phyloP scores from a whole-genome alignment of 352 stramenopile species.

The Pythium volutum region DNA sequence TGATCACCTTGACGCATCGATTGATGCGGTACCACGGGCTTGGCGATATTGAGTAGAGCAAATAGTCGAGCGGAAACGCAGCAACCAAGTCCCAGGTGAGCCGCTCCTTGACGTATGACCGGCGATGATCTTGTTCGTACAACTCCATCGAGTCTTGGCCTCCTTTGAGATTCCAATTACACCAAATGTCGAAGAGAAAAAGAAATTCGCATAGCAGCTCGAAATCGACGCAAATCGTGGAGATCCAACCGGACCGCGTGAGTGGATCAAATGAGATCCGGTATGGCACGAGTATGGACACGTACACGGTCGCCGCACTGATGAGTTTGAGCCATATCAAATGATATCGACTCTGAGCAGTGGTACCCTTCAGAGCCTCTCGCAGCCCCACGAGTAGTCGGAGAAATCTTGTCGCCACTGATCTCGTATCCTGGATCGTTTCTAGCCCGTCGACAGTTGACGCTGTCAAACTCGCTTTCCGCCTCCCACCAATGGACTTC shows the following conservation, averaged over 20 bases:
- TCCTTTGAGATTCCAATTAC: conserved; percentile 43
- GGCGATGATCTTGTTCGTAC: conserved; percentile 46
- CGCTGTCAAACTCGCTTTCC: conserved; percentile 16
- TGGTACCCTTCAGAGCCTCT: conserved; percentile 27
- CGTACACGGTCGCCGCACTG: conserved; percentile 35
- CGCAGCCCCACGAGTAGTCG: background rate
- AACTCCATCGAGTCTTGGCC: conserved; percentile 47
- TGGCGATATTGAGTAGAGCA: conserved; percentile 31
- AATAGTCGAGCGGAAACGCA: conserved; percentile 43
- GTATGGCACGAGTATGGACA: conserved; percentile 51
- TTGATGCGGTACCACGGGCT: conserved; percentile 42
- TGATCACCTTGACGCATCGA: conserved; percentile 43
- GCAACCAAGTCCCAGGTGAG: conserved; percentile 41
- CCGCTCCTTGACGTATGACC: conserved; percentile 43
- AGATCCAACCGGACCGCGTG: conserved; percentile 25
- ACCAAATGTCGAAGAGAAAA: conserved; percentile 57
- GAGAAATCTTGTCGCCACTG: background rate
- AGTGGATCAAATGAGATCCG: conserved; percentile 48
- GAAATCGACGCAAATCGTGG: conserved; percentile 29
- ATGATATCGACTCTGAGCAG: conserved; percentile 46
- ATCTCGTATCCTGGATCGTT: background rate
- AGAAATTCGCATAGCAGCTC: conserved; percentile 46
- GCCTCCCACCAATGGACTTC: conserved; percentile 17
- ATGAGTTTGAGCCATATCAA: conserved; percentile 49
- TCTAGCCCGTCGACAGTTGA: background rate